phyloP scores from a whole-genome alignment of 805 yeast genomes.

The Hanseniaspora taiwanica region DNA sequence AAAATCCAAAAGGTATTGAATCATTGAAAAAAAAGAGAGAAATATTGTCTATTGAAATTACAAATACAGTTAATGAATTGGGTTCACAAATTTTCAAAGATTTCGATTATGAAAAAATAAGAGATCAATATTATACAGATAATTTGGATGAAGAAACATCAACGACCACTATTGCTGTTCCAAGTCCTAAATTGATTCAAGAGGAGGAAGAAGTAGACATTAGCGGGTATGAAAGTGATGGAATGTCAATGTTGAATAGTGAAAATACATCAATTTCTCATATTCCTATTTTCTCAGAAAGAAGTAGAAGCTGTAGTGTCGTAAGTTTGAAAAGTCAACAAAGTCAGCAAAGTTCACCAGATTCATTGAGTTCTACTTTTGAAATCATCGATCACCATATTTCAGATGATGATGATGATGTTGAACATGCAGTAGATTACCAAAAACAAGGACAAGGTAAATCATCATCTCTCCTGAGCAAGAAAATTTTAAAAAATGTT shows the following conservation, averaged over 20 bases:
- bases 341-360: neutral
- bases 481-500: neutral
- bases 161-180: too few relatives aligned
- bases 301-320: conserved; percentile 9
- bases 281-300: conserved; percentile 31
- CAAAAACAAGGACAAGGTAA: too few relatives aligned
- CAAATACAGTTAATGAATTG: conserved; percentile 61
- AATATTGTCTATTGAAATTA: conserved; percentile 56
- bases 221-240: conserved; percentile 34
- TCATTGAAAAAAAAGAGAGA: conserved; percentile 50
- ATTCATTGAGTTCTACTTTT: neutral
- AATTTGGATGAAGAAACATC: too few relatives aligned
- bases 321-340: neutral
- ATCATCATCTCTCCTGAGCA: neutral
- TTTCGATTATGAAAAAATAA: conserved; percentile 32
- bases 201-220: conserved; percentile 20
- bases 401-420: too few relatives aligned
- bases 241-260: conserved; percentile 25
- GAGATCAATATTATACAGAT: conserved; percentile 8
- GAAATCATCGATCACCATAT: neutral
- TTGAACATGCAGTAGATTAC: too few relatives aligned
- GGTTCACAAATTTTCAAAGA: conserved; percentile 86
- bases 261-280: conserved; percentile 26
- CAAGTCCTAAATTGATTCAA: too few relatives aligned
- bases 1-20: conserved; percentile 40